A percentile compares a stretch with the other conserved stretches of the same genome.
phyloP scores from a whole-genome alignment of 768 basidiomycete species.

The Clavaria fumosa region DNA sequence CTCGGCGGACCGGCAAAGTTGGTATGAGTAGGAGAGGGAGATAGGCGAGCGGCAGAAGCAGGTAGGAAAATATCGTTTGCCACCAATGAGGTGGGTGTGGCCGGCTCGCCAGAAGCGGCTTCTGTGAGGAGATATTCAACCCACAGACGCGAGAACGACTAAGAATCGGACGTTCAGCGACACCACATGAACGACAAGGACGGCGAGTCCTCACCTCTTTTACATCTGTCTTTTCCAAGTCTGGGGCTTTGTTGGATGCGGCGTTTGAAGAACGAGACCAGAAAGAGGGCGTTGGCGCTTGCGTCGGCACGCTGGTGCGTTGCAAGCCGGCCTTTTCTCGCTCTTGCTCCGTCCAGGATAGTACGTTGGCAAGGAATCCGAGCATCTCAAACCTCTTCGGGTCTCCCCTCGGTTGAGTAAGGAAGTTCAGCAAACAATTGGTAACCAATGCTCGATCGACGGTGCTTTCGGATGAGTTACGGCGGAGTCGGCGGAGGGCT shows the following conservation, averaged over 20 bases:
- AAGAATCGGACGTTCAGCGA: constrained; percentile 4
- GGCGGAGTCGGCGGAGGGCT: constrained; percentile 85
- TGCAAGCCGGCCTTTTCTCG: constrained; percentile 84
- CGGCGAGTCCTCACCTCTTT: constrained; percentile 71
- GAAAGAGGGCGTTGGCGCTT: constrained; percentile 18
- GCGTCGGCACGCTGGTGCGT: constrained; percentile 23
- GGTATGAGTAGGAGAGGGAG: no score
- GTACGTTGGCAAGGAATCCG: constrained; percentile 67
- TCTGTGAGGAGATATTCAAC: constrained; percentile 97
- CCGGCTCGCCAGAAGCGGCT: constrained; percentile 45
- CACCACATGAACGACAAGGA: no score
- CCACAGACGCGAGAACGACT: constrained; percentile 97
- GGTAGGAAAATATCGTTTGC: no score
- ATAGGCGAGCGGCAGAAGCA: no score
- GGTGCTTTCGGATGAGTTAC: constrained; percentile 75
- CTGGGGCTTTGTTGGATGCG: constrained; percentile 27
- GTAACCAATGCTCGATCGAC: constrained; percentile 91
- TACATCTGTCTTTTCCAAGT: constrained; percentile 68
- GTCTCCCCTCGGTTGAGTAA: constrained; percentile 82
- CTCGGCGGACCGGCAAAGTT: no score
- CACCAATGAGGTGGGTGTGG: no score
- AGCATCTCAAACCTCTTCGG: constrained; percentile 97
- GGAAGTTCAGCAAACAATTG: constrained; percentile 82
- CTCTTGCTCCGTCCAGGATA: constrained; percentile 88
- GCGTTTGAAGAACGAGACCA: constrained; percentile 27